These are phyloP conservation scores for Solanum sparsipilum DNA, from an alignment of 257 asterid genomes.

Conservation along the genomic window DNA sequence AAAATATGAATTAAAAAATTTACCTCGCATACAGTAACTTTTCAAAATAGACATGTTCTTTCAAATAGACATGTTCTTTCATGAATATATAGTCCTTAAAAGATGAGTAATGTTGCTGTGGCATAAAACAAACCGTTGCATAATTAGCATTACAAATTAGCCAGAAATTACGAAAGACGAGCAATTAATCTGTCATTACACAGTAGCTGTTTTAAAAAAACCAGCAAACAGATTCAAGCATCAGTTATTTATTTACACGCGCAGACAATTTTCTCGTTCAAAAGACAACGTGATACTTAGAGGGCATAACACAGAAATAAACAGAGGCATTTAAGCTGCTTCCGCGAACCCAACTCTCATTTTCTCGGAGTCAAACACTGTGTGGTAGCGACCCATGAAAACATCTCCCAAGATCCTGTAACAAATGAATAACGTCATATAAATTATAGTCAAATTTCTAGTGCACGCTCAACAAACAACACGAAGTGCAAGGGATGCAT, in stretches of 20 bases:
- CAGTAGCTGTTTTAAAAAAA: not conserved
- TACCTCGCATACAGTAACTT: no score
- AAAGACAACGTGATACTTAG: not conserved
- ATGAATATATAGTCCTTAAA: not conserved
- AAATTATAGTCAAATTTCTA: not conserved
- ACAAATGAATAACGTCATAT: not conserved
- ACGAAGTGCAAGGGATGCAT: not conserved
- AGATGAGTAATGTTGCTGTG: not conserved
- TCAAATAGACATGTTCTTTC: not conserved
- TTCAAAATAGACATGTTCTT: not conserved
- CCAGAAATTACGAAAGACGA: not conserved
- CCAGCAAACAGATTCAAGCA: not conserved
- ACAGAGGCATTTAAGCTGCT: constrained; percentile 35
- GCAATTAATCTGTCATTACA: not conserved
- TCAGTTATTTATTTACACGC: not conserved
- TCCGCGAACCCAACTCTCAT: constrained; percentile 70
- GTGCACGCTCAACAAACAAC: not conserved
- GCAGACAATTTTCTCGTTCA: not conserved
- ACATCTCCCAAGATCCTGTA: constrained; percentile 84
- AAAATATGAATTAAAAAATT: not conserved
- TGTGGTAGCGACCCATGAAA: constrained; percentile 75
- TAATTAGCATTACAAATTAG: not conserved
- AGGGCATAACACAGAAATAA: not conserved
- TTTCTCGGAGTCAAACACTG: constrained; percentile 65
- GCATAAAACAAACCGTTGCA: not conserved